Evolutionary conservation across 2,329 filamentous ascomycete species (phyloP), one percentile per base, ranked within the genome.

Genomic region (Cytospora mali): DNA sequence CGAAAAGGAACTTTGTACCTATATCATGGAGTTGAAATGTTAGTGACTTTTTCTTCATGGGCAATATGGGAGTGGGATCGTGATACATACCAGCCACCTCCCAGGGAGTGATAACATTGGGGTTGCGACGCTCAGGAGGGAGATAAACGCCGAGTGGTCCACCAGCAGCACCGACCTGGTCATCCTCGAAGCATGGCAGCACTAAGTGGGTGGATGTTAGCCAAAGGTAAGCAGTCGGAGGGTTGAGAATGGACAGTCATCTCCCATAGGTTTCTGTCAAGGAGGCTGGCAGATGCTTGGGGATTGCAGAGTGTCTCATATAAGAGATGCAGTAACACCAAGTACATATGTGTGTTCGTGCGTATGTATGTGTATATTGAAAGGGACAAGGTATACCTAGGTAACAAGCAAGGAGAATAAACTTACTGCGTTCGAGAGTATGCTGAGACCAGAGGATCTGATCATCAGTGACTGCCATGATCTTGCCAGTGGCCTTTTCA

Each of bases 401-500:
- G n/a, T n/a, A n/a, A n/a, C n/a, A n/a, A n/a, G 33, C 14, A n/a
- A 46, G 14, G 31, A 31, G 50, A 16, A 21, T 6, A 29, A n/a
- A 28, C 58, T 60, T 35, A 54, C 58, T 49, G 28, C 18, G 28
- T 35, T 54, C 25, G 11, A 60, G 39, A 4, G 53, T 48, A 21
- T 18, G 6, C 11, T 48, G 35, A 16, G 35, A 21, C 58, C 58
- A 60, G n/a, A 60, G 58, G 18, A 60, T 35, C 39, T 60, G 58
- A 23, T 60, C 58, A 60, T 60, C 58, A n/a, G 50, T 54, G 21
- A 60, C 50, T 16, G 58, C 58, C 58, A 60, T 54, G 50, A 60
- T 54, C 35, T 49, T 35, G 28, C 58, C 58, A 21, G 27, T 60
- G 28, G 35, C 58, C 51, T 27, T 29, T 27, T 28, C 27, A 42